Evolutionary conservation across 2,329 filamentous ascomycete genomes (phyloP).

Genomic region (Rhytidhysteron rufulum): DNA sequence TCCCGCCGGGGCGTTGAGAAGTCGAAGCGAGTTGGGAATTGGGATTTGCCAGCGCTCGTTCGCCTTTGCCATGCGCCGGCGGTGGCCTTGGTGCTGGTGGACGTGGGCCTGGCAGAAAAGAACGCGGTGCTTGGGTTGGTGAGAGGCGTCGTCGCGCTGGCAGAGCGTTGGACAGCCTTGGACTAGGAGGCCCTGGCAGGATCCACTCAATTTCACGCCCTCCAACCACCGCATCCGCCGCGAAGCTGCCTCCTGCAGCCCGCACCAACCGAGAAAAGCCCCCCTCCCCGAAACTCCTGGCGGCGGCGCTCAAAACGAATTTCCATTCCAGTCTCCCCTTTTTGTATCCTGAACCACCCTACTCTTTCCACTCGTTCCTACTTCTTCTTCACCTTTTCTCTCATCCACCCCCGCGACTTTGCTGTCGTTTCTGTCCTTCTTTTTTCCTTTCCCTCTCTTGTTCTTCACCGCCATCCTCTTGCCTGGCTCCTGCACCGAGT

Average conservation of each 20-base stretch:
- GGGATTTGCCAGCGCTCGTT: background rate
- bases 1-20: no score
- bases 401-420: slow-evolving; percentile 20
- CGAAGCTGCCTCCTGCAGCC: slow-evolving; percentile 5
- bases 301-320: slow-evolving; percentile 3
- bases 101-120: background rate
- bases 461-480: slow-evolving; percentile 17
- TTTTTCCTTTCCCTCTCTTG: slow-evolving; percentile 23
- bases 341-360: slow-evolving; percentile 7
- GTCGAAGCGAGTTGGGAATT: no score
- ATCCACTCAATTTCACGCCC: slow-evolving; percentile 5
- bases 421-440: slow-evolving; percentile 15
- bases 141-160: background rate
- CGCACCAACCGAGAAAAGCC: slow-evolving; percentile 1
- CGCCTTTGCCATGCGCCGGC: background rate
- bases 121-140: no score
- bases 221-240: slow-evolving; percentile 4
- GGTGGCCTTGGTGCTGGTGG: background rate
- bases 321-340: slow-evolving; percentile 8
- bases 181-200: background rate
- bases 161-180: slow-evolving; percentile 4
- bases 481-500: slow-evolving; percentile 1
- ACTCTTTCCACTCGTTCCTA: slow-evolving; percentile 12
- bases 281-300: slow-evolving; percentile 1
- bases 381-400: slow-evolving; percentile 28